Evolutionary conservation across 305 asterid genomes (phyloP).

Genomic region (Fraxinus greggii): DNA sequence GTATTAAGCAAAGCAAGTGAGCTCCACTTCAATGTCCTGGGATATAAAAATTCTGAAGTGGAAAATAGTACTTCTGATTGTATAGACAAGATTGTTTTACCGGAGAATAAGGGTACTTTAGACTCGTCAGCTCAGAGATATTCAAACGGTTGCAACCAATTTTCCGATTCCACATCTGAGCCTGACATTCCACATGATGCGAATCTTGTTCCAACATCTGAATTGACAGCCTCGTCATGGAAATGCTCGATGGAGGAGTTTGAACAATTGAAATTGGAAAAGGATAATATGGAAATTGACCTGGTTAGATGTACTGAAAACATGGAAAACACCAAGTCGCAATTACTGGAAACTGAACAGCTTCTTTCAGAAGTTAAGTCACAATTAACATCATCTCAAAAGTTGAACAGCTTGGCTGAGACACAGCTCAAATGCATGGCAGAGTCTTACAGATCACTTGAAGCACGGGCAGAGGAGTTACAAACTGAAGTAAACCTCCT

Average conservation of each 20-base stretch:
- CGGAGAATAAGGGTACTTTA: constrained; percentile 56
- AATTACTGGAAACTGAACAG: constrained; percentile 63
- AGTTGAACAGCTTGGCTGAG: constrained; percentile 81
- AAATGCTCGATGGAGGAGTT: constrained; percentile 84
- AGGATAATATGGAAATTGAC: constrained; percentile 58
- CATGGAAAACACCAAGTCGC: constrained; percentile 64
- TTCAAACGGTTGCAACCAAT: constrained; percentile 44
- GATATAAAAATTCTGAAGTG: constrained; percentile 56
- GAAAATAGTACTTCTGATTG: constrained; percentile 63
- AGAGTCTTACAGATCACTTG: constrained; percentile 86
- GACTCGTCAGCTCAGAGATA: constrained; percentile 43
- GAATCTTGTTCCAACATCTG: constrained; percentile 77
- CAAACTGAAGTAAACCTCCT: constrained; percentile 67
- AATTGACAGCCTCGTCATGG: constrained; percentile 57
- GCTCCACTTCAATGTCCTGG: constrained; percentile 54
- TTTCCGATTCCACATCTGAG: constrained; percentile 81
- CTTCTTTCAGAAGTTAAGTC: constrained; percentile 74
- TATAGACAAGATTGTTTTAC: constrained; percentile 80
- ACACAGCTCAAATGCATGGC: constrained; percentile 99
- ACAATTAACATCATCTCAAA: constrained; percentile 69
- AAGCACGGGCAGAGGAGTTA: constrained; percentile 69
- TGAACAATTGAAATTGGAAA: constrained; percentile 78
- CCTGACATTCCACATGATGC: constrained; percentile 79
- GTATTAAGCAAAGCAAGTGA: constrained; percentile 54
- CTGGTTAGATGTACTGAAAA: constrained; percentile 58